These are phyloP conservation scores for Rosellinia necatrix DNA, from an alignment of 2,329 filamentous ascomycete genomes.

Conservation along the genomic window DNA sequence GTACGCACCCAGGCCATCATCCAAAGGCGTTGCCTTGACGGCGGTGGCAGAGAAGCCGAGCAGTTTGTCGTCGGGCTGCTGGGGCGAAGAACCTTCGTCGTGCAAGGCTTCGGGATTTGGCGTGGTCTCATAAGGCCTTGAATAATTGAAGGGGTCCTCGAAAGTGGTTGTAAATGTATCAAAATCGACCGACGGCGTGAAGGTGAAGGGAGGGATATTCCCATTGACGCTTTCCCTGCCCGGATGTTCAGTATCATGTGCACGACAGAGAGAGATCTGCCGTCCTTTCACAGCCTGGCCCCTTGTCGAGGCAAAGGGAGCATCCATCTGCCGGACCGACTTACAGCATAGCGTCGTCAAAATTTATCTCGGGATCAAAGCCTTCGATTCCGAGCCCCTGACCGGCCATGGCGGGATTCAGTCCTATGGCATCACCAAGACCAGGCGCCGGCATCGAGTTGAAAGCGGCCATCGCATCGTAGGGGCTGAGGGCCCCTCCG, in stretches of 20 bases:
- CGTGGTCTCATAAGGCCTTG: constrained; percentile 52
- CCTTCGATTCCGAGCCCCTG: constrained; percentile 51
- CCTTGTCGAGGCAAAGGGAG: neutral
- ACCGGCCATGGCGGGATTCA: constrained; percentile 47
- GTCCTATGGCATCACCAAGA: constrained; percentile 51
- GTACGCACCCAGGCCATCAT: constrained; percentile 64
- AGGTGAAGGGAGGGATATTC: constrained; percentile 52
- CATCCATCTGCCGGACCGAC: constrained; percentile 33
- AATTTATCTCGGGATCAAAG: constrained; percentile 57
- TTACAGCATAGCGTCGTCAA: constrained; percentile 63
- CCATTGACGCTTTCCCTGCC: constrained; percentile 50
- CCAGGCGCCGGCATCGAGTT: constrained; percentile 59
- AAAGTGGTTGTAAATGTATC: constrained; percentile 65
- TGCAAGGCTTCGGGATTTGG: constrained; percentile 49
- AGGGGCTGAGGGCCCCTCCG: constrained; percentile 35
- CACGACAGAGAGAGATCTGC: constrained; percentile 1
- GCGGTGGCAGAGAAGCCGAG: constrained; percentile 73
- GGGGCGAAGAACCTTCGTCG: constrained; percentile 54
- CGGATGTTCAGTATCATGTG: constrained; percentile 28
- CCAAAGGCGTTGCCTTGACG: constrained; percentile 65
- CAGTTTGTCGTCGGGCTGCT: constrained; percentile 70
- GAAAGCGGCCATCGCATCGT: constrained; percentile 63
- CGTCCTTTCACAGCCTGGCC: neutral
- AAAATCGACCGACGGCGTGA: constrained; percentile 65
- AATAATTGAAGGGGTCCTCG: constrained; percentile 68